Evolutionary conservation across 192 early-diverging fungal species (phyloP).

Genomic region (Backusella australiensis): DNA sequence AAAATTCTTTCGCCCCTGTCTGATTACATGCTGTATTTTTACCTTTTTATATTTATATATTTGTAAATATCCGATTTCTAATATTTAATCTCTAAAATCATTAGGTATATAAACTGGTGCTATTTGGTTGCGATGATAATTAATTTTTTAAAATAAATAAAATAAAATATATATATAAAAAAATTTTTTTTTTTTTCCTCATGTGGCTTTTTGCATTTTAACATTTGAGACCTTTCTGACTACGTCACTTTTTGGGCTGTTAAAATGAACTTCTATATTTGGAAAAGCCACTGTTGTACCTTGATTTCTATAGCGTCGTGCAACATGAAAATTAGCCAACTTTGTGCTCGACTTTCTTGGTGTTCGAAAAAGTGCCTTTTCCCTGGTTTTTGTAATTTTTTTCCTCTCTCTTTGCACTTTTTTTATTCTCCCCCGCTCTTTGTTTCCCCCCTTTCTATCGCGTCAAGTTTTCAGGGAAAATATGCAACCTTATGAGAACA

Average conservation of each 20-base stretch:
- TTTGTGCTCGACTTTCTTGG: not conserved
- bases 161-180: not conserved
- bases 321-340: not conserved
- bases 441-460: not conserved
- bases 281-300: not conserved
- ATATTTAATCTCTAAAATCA: not conserved
- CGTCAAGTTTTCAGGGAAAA: not conserved
- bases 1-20: slow-evolving; percentile 14
- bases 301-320: not conserved
- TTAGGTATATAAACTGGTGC: not conserved
- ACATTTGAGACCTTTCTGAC: too few species aligned
- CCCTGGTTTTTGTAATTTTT: not conserved
- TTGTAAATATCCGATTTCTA: not conserved
- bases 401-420: not conserved
- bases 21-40: not conserved
- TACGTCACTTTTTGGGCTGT: not conserved
- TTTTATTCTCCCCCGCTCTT: not conserved
- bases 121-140: not conserved
- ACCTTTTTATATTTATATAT: not conserved
- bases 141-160: not conserved
- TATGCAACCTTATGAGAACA: not conserved
- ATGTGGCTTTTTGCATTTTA: not conserved
- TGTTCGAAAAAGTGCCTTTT: too few species aligned
- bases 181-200: not conserved
- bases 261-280: not conserved